phyloP scores from a whole-genome alignment of 1,284 basidiomycete species.

The Naganishia liquefaciens region DNA sequence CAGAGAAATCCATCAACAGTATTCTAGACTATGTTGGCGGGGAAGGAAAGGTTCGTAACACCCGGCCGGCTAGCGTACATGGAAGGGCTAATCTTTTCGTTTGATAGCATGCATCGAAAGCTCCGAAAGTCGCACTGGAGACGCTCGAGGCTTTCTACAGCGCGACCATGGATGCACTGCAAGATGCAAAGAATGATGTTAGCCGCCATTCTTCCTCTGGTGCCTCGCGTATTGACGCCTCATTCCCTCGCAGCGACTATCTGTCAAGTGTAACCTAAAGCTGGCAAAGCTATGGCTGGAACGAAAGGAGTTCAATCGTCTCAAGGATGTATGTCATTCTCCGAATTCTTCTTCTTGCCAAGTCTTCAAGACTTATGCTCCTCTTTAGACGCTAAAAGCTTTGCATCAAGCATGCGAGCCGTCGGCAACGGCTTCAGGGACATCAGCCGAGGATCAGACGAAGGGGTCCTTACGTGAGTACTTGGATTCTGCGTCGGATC shows the following conservation, averaged over 20 bases:
- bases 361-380: background rate
- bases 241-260: constrained; percentile 67
- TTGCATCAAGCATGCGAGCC: constrained; percentile 57
- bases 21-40: constrained; percentile 95
- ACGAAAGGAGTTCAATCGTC: constrained; percentile 81
- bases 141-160: constrained; percentile 94
- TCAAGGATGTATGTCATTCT: constrained; percentile 67
- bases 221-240: background rate
- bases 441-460: constrained; percentile 54
- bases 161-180: constrained; percentile 82
- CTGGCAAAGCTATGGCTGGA: constrained; percentile 97
- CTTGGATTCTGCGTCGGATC: constrained; percentile 5
- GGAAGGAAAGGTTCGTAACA: constrained; percentile 78
- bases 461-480: constrained; percentile 51
- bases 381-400: constrained; percentile 53
- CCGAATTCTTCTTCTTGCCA: no score
- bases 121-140: constrained; percentile 71
- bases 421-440: constrained; percentile 40
- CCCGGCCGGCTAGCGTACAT: background rate
- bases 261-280: constrained; percentile 94
- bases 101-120: constrained; percentile 47
- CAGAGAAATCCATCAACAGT: constrained; percentile 97
- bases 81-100: background rate
- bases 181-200: constrained; percentile 94
- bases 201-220: constrained; percentile 35